Evolutionary conservation across 1,284 basidiomycete genomes (phyloP), one percentile per base, ranked within the genome.

Genomic region (Uromyces viciae-fabae): DNA sequence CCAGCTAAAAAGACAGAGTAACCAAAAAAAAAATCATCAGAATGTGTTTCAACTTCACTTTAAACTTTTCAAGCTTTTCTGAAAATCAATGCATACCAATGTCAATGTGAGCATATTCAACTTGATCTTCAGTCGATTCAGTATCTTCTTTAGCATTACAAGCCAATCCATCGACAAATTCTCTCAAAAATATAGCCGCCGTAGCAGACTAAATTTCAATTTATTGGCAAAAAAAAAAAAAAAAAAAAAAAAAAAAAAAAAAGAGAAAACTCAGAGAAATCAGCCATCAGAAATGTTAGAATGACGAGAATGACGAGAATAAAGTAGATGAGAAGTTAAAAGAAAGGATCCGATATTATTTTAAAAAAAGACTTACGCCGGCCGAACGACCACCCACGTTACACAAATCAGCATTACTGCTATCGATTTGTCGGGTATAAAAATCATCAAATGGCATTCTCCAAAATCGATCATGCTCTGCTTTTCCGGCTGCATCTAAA

Each of bases 141-240:
- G 60, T 43, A 40, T 52, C 43, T 49, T 64, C 78, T 33, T 56
- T 43, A 28, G 78, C 78, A 52, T 80, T 80, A 56, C 78, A 80
- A 3, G 69, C 78, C 69, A 80, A 66, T 15, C 78, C 78, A 52
- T 80, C 69, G 1, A 73, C 78, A 62, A 80, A 87, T 75, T 87
- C 86, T 84, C 93, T 93, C 82, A 96, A 88, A 90, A 96, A 95
- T 58, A 95, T 88, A 4, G 94, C 94, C 2, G 94, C 94, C 0
- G 93, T 94, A 86, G 90, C 91, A 72, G 90, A 88, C 78, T 80
- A 40, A 15, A n/a, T n/a, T n/a, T 7, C 4, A 46, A 58, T 28
- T 17, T 25, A 42, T 3, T 8, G 33, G 43, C 43, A 69, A 31
- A 68, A 54, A 25, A 36, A 17, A 7, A 22, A 58, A 25, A 56